Conservation (phyloP, 495 filamentous ascomycete species). For the Physcia stellaris region DNA sequence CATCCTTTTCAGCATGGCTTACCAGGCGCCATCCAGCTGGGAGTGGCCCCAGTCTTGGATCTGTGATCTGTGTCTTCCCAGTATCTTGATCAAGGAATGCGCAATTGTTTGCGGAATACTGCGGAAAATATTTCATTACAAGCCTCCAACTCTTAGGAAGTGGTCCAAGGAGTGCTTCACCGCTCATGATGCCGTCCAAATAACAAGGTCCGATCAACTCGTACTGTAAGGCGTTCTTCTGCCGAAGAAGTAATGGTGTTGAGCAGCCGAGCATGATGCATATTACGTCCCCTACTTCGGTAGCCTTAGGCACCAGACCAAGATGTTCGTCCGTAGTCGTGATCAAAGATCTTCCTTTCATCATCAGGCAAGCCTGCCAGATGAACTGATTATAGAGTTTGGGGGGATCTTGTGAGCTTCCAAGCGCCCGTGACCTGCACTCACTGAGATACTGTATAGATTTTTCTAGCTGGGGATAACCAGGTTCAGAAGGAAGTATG, state of each 20-base stretch:
- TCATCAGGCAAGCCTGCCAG: background rate
- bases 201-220: constrained; percentile 11
- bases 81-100: background rate
- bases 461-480: background rate
- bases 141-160: constrained; percentile 1
- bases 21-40: no score
- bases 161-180: constrained; percentile 7
- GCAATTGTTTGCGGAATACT: background rate
- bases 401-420: background rate
- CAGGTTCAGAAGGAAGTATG: background rate
- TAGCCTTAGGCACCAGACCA: constrained; percentile 5
- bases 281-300: constrained; percentile 6
- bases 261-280: constrained; percentile 8
- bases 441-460: background rate
- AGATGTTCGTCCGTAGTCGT: constrained; percentile 8
- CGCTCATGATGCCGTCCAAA: constrained; percentile 7
- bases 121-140: background rate
- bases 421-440: no score
- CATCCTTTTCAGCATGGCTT: no score
- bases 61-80: background rate
- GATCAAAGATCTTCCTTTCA: constrained; percentile 1
- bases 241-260: constrained; percentile 6
- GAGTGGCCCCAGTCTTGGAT: constrained; percentile 1
- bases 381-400: background rate
- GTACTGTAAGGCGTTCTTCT: background rate